Evolutionary conservation across 2,329 filamentous ascomycete species (phyloP).

Genomic region (Aspergillus sp.): DNA sequence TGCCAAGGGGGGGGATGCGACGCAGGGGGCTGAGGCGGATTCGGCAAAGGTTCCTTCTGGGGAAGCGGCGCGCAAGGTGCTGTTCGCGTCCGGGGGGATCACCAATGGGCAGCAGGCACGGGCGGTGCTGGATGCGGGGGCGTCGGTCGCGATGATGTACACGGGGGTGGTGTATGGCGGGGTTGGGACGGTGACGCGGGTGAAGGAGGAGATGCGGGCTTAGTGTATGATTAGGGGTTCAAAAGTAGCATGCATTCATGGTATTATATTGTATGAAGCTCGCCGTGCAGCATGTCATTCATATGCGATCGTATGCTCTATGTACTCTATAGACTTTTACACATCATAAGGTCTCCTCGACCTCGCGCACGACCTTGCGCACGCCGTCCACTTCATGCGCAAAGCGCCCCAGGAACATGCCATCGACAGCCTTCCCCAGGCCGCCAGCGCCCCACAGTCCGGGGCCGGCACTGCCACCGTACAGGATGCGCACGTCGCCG

Average conservation of each 20-base stretch:
- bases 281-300: too few relatives aligned
- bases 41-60: conserved; percentile 19
- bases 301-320: too few relatives aligned
- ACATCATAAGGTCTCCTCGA: conserved; percentile 42
- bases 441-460: conserved; percentile 61
- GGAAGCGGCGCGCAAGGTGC: conserved; percentile 61
- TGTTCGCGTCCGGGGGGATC: conserved; percentile 93
- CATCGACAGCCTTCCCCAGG: conserved; percentile 70
- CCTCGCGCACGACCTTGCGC: conserved; percentile 69
- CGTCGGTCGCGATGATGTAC: conserved; percentile 88
- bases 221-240: neutral
- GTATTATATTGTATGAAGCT: too few relatives aligned
- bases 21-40: conserved; percentile 18
- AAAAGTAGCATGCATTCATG: too few relatives aligned
- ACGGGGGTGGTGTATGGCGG: conserved; percentile 70
- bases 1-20: conserved; percentile 10
- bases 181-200: conserved; percentile 57
- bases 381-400: conserved; percentile 74
- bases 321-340: too few relatives aligned
- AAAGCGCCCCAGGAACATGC: conserved; percentile 77
- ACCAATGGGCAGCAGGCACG: conserved; percentile 82
- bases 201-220: conserved; percentile 48
- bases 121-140: conserved; percentile 80
- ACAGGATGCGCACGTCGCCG: conserved; percentile 68
- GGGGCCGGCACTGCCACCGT: conserved; percentile 79